Evolutionary conservation across 352 stramenopile species (phyloP), one percentile per base, ranked within the genome.

Genomic region (Peronospora destructor): DNA sequence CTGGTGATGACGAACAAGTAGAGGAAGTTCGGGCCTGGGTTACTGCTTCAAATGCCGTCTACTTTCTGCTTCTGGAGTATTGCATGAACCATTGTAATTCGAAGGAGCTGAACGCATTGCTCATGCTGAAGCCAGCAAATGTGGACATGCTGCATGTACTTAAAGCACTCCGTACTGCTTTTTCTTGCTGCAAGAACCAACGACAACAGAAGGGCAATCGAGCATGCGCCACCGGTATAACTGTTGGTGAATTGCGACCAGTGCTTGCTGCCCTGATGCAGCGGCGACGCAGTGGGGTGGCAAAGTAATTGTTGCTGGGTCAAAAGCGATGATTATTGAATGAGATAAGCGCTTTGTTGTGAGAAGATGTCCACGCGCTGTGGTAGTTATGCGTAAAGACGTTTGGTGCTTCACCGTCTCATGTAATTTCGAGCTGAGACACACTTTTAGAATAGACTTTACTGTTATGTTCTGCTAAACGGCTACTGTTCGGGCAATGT

Each of bases 1-100:
- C 49, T n/a, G 44, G 49, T 16, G 53, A 61, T 7, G 47, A 61
- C 0, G 51, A 61, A 1, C 26, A 65, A 16, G 37, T 60, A 37
- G 40, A 50, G 13, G 62, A 48, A 10, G 25, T 13, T 13, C 25
- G 21, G 8, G 38, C 45, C 0, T 49, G 45, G 12, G 47, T 54
- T 36, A 33, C 40, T 1, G 58, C 64, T 9, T 53, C 58, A 41
- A 54, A 28, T 29, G 61, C 63, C 6, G 61, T 89, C 8, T 91
- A 87, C 61, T 87, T 91, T 39, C 59, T 66, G 13, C 41, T 88
- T 41, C 44, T 91, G 25, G 68, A 76, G 37, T 76, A 84, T 56
- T 91, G 80, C 34, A 66, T 89, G 3, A 53, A 56, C 6, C 50
- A 77, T 37, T 66, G 76, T 47, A 49, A 65, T 30, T 68, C 69